Percentiles rank a stretch among this genome's conserved stretches.
Conservation (phyloP, 2,329 filamentous ascomycete species). For the Dactylellina leptospora region DNA sequence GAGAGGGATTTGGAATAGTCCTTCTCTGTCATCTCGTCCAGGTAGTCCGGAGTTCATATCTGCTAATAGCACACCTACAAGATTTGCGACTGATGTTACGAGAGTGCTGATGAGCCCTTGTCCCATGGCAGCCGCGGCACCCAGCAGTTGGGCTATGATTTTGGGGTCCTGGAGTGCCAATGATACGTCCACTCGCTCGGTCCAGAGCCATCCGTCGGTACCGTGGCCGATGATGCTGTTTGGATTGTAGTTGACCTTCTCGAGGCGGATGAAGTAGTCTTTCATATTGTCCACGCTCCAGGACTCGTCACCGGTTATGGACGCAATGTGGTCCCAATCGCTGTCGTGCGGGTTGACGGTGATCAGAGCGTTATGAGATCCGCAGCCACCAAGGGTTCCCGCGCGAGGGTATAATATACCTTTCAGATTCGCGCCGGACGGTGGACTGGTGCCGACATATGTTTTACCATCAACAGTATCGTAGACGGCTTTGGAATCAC, state of each 20-base stretch:
- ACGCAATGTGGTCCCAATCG: conserved; percentile 62
- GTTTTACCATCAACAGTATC: conserved; percentile 60
- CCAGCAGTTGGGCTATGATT: conserved; percentile 55
- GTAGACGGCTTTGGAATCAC: conserved; percentile 70
- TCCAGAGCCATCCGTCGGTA: conserved; percentile 61
- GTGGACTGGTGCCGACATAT: conserved; percentile 61
- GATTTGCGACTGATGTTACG: conserved; percentile 53
- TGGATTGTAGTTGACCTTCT: conserved; percentile 62
- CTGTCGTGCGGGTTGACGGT: conserved; percentile 61
- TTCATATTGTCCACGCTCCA: conserved; percentile 63
- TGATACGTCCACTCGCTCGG: conserved; percentile 14
- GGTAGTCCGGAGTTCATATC: conserved; percentile 57
- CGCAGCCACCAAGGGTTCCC: conserved; percentile 64
- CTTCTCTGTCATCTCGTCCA: conserved; percentile 51
- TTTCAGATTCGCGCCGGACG: conserved; percentile 61
- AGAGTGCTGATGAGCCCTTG: conserved; percentile 51
- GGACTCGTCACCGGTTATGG: conserved; percentile 62
- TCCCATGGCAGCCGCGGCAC: conserved; percentile 57
- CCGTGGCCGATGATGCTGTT: conserved; percentile 61
- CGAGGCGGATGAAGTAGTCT: conserved; percentile 61
- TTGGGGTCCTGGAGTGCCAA: conserved; percentile 52
- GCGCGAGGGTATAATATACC: conserved; percentile 65
- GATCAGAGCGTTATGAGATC: conserved; percentile 55
- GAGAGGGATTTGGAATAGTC: conserved; percentile 56
- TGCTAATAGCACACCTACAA: conserved; percentile 55